phyloP scores from a whole-genome alignment of 129 eudicot genomes.

The Chrysanthemum lavandulifolium region DNA sequence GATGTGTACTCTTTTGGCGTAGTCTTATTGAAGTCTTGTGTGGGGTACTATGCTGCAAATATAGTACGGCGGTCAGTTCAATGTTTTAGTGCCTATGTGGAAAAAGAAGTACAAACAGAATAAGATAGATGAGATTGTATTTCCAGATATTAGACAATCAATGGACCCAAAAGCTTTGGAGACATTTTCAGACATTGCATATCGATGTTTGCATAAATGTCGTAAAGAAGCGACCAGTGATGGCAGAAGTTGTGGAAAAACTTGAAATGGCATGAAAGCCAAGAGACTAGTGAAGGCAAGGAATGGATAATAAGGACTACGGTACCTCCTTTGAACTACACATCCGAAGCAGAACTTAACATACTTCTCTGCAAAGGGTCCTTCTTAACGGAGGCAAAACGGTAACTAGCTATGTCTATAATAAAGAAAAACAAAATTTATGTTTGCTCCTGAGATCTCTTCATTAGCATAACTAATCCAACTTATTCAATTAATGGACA shows the following conservation, averaged over 20 bases:
- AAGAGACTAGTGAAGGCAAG: not conserved
- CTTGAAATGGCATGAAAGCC: not conserved
- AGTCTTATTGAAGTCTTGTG: not conserved
- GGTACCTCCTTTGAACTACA: not conserved
- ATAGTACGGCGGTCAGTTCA: not conserved
- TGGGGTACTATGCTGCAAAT: not conserved
- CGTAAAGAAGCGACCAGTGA: not conserved
- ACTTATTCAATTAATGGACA: not conserved
- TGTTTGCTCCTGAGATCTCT: too few species aligned
- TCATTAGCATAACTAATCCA: not conserved
- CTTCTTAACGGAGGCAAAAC: not conserved
- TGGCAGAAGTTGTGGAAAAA: not conserved
- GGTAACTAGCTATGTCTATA: slow-evolving; percentile 7
- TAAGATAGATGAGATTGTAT: not conserved
- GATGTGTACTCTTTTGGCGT: slow-evolving; percentile 1
- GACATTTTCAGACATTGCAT: not conserved
- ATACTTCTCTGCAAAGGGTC: not conserved
- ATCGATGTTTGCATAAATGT: not conserved
- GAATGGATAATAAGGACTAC: not conserved
- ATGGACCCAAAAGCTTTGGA: not conserved
- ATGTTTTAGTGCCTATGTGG: not conserved
- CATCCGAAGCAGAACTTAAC: not conserved
- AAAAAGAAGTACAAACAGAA: not conserved
- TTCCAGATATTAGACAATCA: not conserved
- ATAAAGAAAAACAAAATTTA: too few species aligned